Base-by-base conservation (phyloP, 2,329 filamentous ascomycete genomes). In the Fusarium torreyae region DNA sequence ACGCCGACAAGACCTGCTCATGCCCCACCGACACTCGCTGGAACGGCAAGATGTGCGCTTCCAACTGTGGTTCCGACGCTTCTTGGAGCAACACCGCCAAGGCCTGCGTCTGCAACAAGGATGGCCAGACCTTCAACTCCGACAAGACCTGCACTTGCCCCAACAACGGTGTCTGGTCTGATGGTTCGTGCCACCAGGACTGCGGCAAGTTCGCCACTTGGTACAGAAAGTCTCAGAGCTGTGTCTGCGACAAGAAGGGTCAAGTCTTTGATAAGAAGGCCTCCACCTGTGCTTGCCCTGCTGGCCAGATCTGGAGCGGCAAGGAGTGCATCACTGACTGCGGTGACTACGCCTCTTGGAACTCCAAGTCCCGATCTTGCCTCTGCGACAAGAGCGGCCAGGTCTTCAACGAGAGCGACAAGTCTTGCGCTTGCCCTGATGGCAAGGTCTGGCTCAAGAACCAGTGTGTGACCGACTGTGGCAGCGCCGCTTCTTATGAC, bases 231-330 rank as follows among this genome's bases (percentile, higher is more conserved):
- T 26, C 39, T n/a, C 22, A 28, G 10, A 31, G 42, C 24, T 58
- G 56, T n/a, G 50, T 58, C 22, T 58, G 56, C 49, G 17, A 34
- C 17, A 58, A 58, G 55, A 40, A 40, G n/a, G 50, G 50, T 11
- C 38, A 43, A 15, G 8, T 43, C 28, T 53, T 34, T 18, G 8
- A 20, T 11, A n/a, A 40, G 4, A 14, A 9, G 2, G 3, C 11
- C 2, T 3, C 36, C 20, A 34, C 18, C 20, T 54, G 51, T 10
- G n/a, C 39, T 7, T 54, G 51, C 40, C 28, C 28, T 13, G 5
- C 24, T 13, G 17, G 17, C 15, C 26, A 44, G 20, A 9, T 43
- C 26, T 54, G 28, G 28, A 33, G 36, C 22, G 51, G 51, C 28
- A 43, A 18, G 18, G 15, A 36, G 15, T 54, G 51, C 17, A 15